Percentiles rank a stretch among this genome's conserved stretches.
Conservation (phyloP, 208 protist genomes). For the Crithidia mellificae region DNA sequence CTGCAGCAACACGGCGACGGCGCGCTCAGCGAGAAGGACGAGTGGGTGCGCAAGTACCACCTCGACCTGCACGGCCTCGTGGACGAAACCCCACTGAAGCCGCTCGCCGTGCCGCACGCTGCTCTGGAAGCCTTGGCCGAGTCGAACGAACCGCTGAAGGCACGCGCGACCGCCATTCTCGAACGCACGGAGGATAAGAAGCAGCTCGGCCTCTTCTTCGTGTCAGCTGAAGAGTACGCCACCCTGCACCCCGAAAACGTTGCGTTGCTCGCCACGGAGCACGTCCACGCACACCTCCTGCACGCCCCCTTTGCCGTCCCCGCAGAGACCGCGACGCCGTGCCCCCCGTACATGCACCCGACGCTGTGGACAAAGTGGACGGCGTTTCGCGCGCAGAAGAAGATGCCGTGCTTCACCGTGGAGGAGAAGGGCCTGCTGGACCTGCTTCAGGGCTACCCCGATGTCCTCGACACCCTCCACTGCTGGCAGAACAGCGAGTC, state of each 20-base stretch:
- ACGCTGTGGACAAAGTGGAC: conserved; percentile 76
- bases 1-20: conserved; percentile 56
- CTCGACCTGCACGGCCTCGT: conserved; percentile 52
- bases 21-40: conserved; percentile 34
- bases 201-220: conserved; percentile 43
- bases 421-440: conserved; percentile 80
- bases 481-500: conserved; percentile 76
- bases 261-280: conserved; percentile 48
- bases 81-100: conserved; percentile 50
- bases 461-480: conserved; percentile 73
- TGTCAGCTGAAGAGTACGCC: conserved; percentile 45
- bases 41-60: conserved; percentile 75
- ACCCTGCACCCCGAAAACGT: conserved; percentile 50
- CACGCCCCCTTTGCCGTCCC: conserved; percentile 59
- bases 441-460: conserved; percentile 75
- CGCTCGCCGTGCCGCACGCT: conserved; percentile 29
- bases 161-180: conserved; percentile 15
- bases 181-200: conserved; percentile 26
- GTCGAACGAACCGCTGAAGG: conserved; percentile 34
- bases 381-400: conserved; percentile 38
- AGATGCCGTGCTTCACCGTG: conserved; percentile 43
- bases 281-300: conserved; percentile 47
- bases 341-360: conserved; percentile 65
- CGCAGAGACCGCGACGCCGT: conserved; percentile 8
- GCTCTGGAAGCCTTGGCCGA: conserved; percentile 36